These are phyloP conservation scores for Hypomontagnella submonticulosa DNA, from an alignment of 495 filamentous ascomycete genomes.

Conservation along the genomic window DNA sequence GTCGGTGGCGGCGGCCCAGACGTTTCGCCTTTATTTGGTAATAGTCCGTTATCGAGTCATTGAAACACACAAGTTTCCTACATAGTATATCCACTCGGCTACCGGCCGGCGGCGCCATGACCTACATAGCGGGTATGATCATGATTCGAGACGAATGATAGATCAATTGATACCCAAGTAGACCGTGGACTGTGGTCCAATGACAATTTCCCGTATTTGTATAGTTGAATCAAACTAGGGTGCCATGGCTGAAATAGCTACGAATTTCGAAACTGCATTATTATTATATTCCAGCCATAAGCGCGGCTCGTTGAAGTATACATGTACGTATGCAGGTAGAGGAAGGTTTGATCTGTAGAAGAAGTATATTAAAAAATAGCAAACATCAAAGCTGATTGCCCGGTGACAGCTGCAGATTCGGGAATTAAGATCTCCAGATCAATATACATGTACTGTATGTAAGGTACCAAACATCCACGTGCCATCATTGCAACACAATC, in stretches of 20 bases:
- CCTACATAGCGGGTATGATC: background rate
- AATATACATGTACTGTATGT: conserved; percentile 5
- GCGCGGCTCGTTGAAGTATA: too few species aligned
- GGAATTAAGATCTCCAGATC: too few species aligned
- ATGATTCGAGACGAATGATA: background rate
- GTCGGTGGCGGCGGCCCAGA: conserved; percentile 27
- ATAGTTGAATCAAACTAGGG: conserved; percentile 12
- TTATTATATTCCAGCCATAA: too few species aligned
- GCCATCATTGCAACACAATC: background rate
- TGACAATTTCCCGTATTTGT: conserved; percentile 1
- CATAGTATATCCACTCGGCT: conserved; percentile 9
- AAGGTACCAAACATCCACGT: too few species aligned
- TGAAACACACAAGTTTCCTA: conserved; percentile 1
- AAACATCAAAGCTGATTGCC: too few species aligned
- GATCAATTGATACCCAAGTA: background rate
- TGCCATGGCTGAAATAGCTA: background rate
- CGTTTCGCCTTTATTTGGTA: conserved; percentile 38
- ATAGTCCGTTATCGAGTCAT: conserved; percentile 16
- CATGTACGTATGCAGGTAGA: too few species aligned
- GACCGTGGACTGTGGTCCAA: conserved; percentile 2
- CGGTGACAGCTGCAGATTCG: too few species aligned
- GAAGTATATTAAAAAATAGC: too few species aligned
- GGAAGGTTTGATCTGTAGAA: too few species aligned
- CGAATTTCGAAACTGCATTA: background rate
- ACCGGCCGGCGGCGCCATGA: conserved; percentile 14